phyloP scores from a whole-genome alignment of 2,329 filamentous ascomycete genomes.

The Xylaria sp. region DNA sequence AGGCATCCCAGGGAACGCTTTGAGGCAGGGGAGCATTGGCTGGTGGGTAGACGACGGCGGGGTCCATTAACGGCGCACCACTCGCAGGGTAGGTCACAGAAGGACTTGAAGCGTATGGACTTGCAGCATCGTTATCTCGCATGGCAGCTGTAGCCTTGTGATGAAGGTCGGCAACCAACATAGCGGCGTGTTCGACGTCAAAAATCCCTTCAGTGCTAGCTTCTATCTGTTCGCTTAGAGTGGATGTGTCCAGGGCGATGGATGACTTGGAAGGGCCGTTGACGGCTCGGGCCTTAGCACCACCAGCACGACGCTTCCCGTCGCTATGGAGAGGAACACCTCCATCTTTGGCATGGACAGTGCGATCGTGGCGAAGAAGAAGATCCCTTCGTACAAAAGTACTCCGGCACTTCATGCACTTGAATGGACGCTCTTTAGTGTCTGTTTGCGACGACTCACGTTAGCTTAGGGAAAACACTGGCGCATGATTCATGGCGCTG shows the following conservation, averaged over 20 bases:
- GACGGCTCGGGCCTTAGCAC: slow-evolving; percentile 71
- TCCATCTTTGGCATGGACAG: slow-evolving; percentile 97
- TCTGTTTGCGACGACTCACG: slow-evolving; percentile 65
- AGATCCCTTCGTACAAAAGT: slow-evolving; percentile 98
- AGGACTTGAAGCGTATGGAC: slow-evolving; percentile 66
- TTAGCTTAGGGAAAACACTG: slow-evolving; percentile 43
- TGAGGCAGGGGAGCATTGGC: slow-evolving; percentile 83
- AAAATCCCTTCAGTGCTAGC: slow-evolving; percentile 90
- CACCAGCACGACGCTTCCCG: slow-evolving; percentile 81
- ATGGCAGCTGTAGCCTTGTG: slow-evolving; percentile 87
- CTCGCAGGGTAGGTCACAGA: slow-evolving; percentile 79
- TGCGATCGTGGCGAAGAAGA: slow-evolving; percentile 95
- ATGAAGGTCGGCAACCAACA: slow-evolving; percentile 98
- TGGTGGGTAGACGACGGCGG: slow-evolving; percentile 79
- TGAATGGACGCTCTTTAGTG: slow-evolving; percentile 98
- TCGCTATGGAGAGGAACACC: slow-evolving; percentile 94
- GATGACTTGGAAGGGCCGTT: slow-evolving; percentile 78
- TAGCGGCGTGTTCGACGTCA: slow-evolving; percentile 95
- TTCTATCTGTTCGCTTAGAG: slow-evolving; percentile 87
- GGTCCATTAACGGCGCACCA: slow-evolving; percentile 78
- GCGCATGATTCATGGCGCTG: slow-evolving; percentile 35
- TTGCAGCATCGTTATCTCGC: slow-evolving; percentile 61
- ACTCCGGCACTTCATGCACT: slow-evolving; percentile 97
- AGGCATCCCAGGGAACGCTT: slow-evolving; percentile 86
- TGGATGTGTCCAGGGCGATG: slow-evolving; percentile 84